Percentiles rank a stretch among this genome's conserved stretches.
These are phyloP conservation scores for Xylaria sp. DNA, from an alignment of 2,329 filamentous ascomycete species.

Conservation along the genomic window DNA sequence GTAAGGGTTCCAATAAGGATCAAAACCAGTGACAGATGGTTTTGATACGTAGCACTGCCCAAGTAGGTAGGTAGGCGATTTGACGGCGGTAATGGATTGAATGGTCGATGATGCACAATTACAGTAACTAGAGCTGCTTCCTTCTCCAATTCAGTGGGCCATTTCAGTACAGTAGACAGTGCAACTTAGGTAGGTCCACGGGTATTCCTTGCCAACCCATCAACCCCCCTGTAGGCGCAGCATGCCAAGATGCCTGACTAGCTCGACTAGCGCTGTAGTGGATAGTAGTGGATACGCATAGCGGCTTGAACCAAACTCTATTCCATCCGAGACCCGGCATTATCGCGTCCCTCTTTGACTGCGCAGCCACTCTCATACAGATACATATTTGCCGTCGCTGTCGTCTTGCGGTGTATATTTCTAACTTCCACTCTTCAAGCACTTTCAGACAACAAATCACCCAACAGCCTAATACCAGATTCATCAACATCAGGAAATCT, in stretches of 20 bases:
- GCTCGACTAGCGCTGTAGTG: conserved; percentile 23
- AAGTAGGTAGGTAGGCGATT: no score
- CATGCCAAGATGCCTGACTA: conserved; percentile 13
- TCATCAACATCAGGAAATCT: not conserved
- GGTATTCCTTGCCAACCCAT: not conserved
- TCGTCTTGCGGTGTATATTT: conserved; percentile 9
- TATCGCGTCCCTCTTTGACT: conserved; percentile 19
- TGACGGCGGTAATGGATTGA: not conserved
- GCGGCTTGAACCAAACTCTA: conserved; percentile 26
- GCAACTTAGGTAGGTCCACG: no score
- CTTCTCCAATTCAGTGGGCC: conserved; percentile 5
- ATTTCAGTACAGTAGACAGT: not conserved
- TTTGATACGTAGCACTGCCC: conserved; percentile 1
- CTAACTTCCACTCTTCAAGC: not conserved
- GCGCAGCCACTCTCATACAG: conserved; percentile 33
- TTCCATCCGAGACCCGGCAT: conserved; percentile 7
- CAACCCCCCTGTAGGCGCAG: conserved; percentile 32
- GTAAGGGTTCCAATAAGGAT: conserved; percentile 5
- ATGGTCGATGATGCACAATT: no score
- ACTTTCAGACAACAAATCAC: not conserved
- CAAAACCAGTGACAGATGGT: not conserved
- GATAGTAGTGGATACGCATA: conserved; percentile 5
- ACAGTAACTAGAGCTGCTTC: not conserved
- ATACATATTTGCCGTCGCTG: conserved; percentile 34
- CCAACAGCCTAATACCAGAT: not conserved